Base-by-base conservation (phyloP, 2,329 filamentous ascomycete species). In the Niveomyces coronatus region DNA sequence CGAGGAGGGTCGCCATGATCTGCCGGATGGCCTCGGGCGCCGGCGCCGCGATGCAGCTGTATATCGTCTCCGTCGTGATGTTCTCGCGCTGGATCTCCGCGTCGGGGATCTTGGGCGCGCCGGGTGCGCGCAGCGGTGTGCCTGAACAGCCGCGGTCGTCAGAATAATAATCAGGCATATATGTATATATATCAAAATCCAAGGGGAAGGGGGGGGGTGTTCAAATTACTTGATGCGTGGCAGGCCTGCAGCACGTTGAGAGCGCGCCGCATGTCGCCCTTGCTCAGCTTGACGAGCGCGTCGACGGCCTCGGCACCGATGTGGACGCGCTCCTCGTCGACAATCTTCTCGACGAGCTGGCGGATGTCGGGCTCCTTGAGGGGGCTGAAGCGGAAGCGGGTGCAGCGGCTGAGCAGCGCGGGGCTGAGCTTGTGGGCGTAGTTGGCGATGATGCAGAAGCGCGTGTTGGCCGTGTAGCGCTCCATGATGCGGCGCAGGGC, bases 391-490 rank as follows among this genome's bases (percentile, higher is more conserved):
- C 91, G 73, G 60, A 98, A 98, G 26, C 91, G 71, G 9, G 91
- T 98, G 63, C 91, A 98, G 51, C 91, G 72, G 34, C 89, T 96
- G 37, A 98, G 68, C 30, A 98, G 69, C 0, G 91, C 91, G 0
- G 91, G 89, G 10, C 86, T 93, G 27, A 98, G 77, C 62, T 98
- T 98, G 67, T 98, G 91, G 20, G 91, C 91, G 62, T 98, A 98
- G 64, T 98, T 98, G 50, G 91, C 91, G 50, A 98, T 96, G 55
- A 98, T 86, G 65, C 89, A 96, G 65, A 98, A 98, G 37, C 91
- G 74, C 3, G 91, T 95, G 64, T 98, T 98, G 43, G 85, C 85
- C 1, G 91, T 98, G 65, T 98, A 98, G 64, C 94, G 94, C 57
- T 98, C 91, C 91, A 98, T 98, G 55, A 98, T 96, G 33, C 91